Base-by-base conservation (phyloP, 331 rosid genomes). In the Malus hybrid region DNA sequence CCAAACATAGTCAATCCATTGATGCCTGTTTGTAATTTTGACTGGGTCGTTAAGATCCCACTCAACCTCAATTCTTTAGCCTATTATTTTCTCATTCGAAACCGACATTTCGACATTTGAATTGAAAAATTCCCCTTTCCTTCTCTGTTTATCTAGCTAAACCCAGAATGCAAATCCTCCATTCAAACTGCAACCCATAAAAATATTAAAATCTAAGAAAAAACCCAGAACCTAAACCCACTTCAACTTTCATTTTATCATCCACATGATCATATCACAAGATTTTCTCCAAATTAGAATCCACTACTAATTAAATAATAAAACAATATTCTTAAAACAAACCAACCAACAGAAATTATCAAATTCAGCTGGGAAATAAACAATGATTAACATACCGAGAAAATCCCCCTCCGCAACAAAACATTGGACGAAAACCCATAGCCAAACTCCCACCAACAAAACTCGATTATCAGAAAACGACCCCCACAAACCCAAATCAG, bases 381-480 rank as follows among this genome's bases (percentile, higher is more conserved):
- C 7, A 76, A 71, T 75, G 31, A 68, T 70, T 39, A 22, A 31
- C 91, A 32, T 83, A 92, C 97, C 96, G 89, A 84, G 88, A 86
- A 13, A 86, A 86, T 67, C 79, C 87, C 75, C 68, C 87, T 72
- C 90, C 88, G 15, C 90, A 88, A 20, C 90, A 85, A 76, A 89
- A 86, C 71, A 90, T 78, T 57, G 80, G 66, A 77, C 68, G 66
- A 61, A 86, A 86, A 75, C 76, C 91, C 90, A 89, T 89, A 79
- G 61, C 80, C 85, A n/a, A 67, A 80, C 77, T 39, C 46, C 71
- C 55, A 67, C 74, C 83, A 76, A 81, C 55, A 78, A 80, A 42
- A 69, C 65, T 80, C 75, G 68, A 71, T 48, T 61, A 67, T 18
- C 39, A 22, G 31, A 15, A 42, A 29, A 50, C 15, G 39, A 61